Conservation (phyloP, 192 early-diverging fungal genomes). For the Anaeromyces robustus region DNA sequence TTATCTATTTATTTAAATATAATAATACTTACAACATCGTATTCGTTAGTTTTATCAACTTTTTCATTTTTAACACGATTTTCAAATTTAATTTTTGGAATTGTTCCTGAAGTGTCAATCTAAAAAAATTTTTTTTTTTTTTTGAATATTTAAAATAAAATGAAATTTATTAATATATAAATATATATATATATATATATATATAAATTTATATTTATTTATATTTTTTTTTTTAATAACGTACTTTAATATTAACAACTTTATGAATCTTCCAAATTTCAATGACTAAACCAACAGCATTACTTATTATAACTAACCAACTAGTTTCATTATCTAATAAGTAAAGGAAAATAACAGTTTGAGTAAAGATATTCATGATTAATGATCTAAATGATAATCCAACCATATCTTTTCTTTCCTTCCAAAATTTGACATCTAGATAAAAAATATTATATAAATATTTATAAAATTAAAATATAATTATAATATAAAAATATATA, state of each 20-base stretch:
- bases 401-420: constrained; percentile 56
- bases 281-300: constrained; percentile 64
- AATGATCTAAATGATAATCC: constrained; percentile 72
- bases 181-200: background rate
- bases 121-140: background rate
- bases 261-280: constrained; percentile 86
- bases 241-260: constrained; percentile 55
- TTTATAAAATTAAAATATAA: background rate
- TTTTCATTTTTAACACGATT: background rate
- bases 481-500: too few species aligned
- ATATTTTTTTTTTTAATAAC: background rate
- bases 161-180: background rate
- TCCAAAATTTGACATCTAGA: constrained; percentile 80
- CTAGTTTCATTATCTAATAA: constrained; percentile 76
- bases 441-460: background rate
- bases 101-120: background rate
- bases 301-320: constrained; percentile 71
- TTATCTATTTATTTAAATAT: too few species aligned
- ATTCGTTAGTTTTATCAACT: background rate
- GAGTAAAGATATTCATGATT: constrained; percentile 62
- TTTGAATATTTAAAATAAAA: background rate
- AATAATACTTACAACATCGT: background rate
- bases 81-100: background rate
- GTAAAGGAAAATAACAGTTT: constrained; percentile 77
- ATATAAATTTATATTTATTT: background rate